Percentiles rank a stretch among this genome's conserved stretches.
Evolutionary conservation across 1,284 basidiomycete genomes (phyloP).

Genomic region (Phellopilus nigrolimitatus): DNA sequence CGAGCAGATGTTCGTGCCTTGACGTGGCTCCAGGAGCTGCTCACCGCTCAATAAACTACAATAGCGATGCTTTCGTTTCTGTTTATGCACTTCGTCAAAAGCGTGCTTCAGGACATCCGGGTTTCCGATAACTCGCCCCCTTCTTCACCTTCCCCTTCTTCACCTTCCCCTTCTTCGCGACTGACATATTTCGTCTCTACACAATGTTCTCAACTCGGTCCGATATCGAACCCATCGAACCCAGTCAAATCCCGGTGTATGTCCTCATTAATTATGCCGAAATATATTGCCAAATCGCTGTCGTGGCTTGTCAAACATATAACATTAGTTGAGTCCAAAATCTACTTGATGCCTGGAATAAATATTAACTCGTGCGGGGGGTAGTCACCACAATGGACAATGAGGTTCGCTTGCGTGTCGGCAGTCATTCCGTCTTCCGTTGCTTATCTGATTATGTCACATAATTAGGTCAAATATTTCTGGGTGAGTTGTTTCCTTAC

Average conservation of each 20-base stretch:
- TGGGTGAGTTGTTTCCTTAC: not conserved
- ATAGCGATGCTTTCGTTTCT: too few relatives aligned
- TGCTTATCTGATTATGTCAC: too few relatives aligned
- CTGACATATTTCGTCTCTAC: too few relatives aligned
- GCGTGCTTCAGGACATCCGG: too few relatives aligned
- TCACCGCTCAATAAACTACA: too few relatives aligned
- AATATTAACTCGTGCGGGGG: not conserved
- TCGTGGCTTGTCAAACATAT: not conserved
- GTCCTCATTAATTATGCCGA: not conserved
- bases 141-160: too few relatives aligned
- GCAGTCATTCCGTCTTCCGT: not conserved
- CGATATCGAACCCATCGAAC: not conserved
- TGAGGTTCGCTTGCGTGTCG: not conserved
- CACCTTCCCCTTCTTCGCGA: too few relatives aligned
- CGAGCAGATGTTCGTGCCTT: too few relatives aligned
- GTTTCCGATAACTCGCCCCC: too few relatives aligned
- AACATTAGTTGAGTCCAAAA: slow-evolving; percentile 3
- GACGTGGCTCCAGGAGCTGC: too few relatives aligned
- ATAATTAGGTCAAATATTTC: not conserved
- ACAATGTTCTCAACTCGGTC: slow-evolving; percentile 26
- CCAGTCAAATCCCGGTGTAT: not conserved
- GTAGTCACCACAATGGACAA: slow-evolving; percentile 8
- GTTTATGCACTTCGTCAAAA: too few relatives aligned
- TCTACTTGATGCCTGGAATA: not conserved
- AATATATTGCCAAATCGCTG: not conserved